Conservation (phyloP, 2,329 filamentous ascomycete genomes). For the Botrytis paeoniae region DNA sequence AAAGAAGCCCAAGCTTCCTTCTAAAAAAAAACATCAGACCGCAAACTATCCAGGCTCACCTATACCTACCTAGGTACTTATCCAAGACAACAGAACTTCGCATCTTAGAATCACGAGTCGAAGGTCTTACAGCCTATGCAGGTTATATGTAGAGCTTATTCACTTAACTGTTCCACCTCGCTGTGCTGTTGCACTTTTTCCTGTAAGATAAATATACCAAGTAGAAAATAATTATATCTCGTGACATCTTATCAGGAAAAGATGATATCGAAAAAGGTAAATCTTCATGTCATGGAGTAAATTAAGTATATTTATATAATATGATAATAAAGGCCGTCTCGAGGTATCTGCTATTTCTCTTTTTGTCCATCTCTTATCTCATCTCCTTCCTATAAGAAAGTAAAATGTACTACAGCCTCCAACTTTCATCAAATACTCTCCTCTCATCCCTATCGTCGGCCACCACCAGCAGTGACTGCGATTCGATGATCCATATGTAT, state of each 20-base stretch:
- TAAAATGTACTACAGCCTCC: not conserved
- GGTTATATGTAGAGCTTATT: not conserved
- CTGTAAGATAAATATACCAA: not conserved
- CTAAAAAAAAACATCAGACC: not conserved
- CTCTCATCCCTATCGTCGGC: not conserved
- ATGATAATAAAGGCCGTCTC: not conserved
- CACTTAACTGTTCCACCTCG: not conserved
- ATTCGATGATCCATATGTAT: not conserved
- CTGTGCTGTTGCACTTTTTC: not conserved
- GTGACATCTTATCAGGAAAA: not conserved
- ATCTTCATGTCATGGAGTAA: not conserved
- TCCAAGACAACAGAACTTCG: not conserved
- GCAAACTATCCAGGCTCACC: not conserved
- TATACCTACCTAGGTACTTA: not conserved
- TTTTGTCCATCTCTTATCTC: not conserved
- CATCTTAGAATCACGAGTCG: not conserved
- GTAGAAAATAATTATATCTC: not conserved
- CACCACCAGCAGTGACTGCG: constrained; percentile 12
- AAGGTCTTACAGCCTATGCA: not conserved
- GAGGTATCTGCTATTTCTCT: not conserved
- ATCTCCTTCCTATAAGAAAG: not conserved
- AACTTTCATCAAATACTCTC: not conserved
- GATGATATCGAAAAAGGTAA: not conserved
- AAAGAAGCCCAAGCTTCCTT: not conserved
- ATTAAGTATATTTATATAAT: not conserved